Evolutionary conservation across 139 green algal species (phyloP).

Genomic region (Chlorella ohadii): DNA sequence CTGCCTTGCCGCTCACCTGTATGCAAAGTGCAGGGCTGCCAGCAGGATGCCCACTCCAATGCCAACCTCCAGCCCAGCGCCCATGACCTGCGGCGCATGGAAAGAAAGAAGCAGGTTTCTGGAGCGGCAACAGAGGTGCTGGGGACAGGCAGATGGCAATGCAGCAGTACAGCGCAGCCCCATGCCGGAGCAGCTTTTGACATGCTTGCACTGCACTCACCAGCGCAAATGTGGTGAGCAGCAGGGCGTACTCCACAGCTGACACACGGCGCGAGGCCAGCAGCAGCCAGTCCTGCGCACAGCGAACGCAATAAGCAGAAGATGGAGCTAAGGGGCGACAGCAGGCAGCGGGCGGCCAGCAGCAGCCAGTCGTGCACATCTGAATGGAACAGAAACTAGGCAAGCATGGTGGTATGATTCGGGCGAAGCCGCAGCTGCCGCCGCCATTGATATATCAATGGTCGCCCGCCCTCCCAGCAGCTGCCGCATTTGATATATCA

Average conservation of each 20-base stretch:
- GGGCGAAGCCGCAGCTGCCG: too few species aligned
- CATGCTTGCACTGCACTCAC: constrained; percentile 56
- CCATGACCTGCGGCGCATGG: constrained; percentile 16
- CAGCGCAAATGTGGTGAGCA: constrained; percentile 68
- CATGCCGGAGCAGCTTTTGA: too few species aligned
- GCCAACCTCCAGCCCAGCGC: constrained; percentile 54
- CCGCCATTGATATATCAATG: too few species aligned
- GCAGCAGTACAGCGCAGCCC: too few species aligned
- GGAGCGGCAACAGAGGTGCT: too few species aligned
- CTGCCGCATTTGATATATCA: too few species aligned
- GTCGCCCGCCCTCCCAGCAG: too few species aligned
- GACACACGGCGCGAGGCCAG: constrained; percentile 36
- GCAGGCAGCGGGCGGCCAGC: not conserved
- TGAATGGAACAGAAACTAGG: not conserved
- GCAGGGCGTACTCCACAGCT: constrained; percentile 71
- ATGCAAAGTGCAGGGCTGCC: constrained; percentile 73
- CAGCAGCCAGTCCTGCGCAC: constrained; percentile 55
- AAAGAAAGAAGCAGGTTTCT: too few species aligned
- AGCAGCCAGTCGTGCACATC: too few species aligned
- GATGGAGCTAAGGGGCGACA: not conserved
- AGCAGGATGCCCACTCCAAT: constrained; percentile 73
- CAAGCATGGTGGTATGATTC: too few species aligned
- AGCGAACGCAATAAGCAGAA: too few species aligned
- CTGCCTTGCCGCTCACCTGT: constrained; percentile 40
- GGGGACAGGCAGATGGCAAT: too few species aligned